phyloP scores from a whole-genome alignment of 2,329 filamentous ascomycete genomes.

The Colletotrichum sp. region DNA sequence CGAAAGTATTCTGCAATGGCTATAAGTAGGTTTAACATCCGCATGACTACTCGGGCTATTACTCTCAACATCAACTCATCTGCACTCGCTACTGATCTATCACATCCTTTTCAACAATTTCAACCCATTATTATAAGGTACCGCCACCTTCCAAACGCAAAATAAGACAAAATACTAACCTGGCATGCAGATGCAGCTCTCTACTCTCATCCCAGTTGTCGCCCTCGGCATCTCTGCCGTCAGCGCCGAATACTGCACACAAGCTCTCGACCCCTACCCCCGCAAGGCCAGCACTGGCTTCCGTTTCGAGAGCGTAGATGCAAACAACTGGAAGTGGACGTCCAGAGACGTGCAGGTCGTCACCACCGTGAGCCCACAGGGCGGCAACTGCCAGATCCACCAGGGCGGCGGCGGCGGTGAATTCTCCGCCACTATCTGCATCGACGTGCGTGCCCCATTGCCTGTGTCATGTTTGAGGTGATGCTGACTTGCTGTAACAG shows the following conservation, averaged over 20 bases:
- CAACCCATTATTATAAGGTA: neutral
- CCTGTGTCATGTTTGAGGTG: neutral
- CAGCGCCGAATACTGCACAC: neutral
- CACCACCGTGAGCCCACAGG: neutral
- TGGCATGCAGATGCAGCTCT: neutral
- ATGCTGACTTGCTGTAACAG: neutral
- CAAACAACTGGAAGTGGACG: neutral
- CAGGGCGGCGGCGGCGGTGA: slow-evolving; percentile 1
- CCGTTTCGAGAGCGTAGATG: neutral
- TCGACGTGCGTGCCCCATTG: neutral
- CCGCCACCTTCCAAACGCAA: too few species aligned
- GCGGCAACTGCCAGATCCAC: neutral
- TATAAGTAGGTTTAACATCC: neutral
- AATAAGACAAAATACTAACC: neutral
- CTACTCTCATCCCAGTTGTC: neutral
- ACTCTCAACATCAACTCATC: neutral
- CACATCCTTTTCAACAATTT: neutral
- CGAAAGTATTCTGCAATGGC: neutral
- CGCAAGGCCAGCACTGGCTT: neutral
- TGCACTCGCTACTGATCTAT: neutral
- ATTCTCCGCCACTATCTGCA: neutral
- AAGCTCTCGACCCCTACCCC: neutral
- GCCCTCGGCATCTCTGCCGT: neutral
- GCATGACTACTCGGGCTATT: neutral
- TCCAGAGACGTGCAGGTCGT: neutral